Percentiles rank a stretch among this genome's conserved stretches.
Evolutionary conservation across 768 basidiomycete genomes (phyloP).

Genomic region (Scleroderma citrinum): DNA sequence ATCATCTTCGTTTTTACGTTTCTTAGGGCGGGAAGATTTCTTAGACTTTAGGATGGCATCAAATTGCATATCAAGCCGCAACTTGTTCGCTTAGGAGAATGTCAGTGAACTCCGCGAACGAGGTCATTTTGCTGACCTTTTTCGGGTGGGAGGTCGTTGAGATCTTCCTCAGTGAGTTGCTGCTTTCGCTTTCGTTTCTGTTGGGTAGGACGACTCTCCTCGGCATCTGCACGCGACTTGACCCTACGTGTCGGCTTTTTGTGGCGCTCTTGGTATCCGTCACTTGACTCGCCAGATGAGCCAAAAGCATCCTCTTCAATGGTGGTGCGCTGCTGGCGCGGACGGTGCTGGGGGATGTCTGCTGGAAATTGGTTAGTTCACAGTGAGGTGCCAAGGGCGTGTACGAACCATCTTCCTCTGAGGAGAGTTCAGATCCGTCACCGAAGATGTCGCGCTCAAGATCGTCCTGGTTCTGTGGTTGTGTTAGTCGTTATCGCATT

Average conservation of each 20-base stretch:
- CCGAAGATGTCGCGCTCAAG: constrained; percentile 77
- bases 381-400: background rate
- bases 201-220: constrained; percentile 30
- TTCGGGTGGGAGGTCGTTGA: constrained; percentile 67
- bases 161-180: constrained; percentile 58
- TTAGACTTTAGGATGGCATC: constrained; percentile 85
- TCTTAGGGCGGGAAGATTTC: constrained; percentile 55
- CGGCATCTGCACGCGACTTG: constrained; percentile 40
- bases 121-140: constrained; percentile 47
- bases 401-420: constrained; percentile 52
- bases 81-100: constrained; percentile 55
- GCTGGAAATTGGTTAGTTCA: constrained; percentile 5
- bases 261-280: constrained; percentile 43
- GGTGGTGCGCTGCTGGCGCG: constrained; percentile 27
- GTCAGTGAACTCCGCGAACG: background rate
- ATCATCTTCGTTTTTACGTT: constrained; percentile 75
- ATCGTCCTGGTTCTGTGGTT: constrained; percentile 19
- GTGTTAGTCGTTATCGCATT: background rate
- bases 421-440: constrained; percentile 79
- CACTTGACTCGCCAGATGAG: constrained; percentile 39
- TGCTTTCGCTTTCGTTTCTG: constrained; percentile 58
- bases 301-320: constrained; percentile 30
- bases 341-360: constrained; percentile 42
- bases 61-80: constrained; percentile 75
- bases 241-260: constrained; percentile 18